Percentiles rank a stretch among this genome's conserved stretches.
Evolutionary conservation across 495 filamentous ascomycete species (phyloP).

Genomic region (Cairneyella variabilis): DNA sequence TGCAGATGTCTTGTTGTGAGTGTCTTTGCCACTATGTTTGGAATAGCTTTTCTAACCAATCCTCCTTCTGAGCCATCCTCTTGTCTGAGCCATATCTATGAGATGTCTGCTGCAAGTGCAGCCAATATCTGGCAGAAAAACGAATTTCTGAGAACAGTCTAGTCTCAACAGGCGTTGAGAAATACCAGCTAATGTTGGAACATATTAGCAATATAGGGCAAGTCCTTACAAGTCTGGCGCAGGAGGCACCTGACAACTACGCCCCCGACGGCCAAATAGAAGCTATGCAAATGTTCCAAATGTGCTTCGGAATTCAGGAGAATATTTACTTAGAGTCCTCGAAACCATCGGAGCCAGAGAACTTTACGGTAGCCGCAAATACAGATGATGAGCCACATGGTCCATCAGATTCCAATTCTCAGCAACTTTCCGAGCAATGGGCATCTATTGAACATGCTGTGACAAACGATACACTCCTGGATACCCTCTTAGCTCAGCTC

Average conservation of each 20-base stretch:
- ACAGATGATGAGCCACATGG: slow-evolving; percentile 32
- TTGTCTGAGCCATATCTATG: not conserved
- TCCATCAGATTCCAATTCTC: not conserved
- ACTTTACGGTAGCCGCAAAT: not conserved
- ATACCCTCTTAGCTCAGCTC: slow-evolving; percentile 60
- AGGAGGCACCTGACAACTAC: slow-evolving; percentile 37
- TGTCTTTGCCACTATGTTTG: not conserved
- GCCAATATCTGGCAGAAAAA: no score
- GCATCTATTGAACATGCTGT: slow-evolving; percentile 58
- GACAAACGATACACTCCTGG: slow-evolving; percentile 57
- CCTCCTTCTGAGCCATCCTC: not conserved
- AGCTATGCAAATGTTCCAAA: slow-evolving; percentile 58
- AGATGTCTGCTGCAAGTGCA: not conserved
- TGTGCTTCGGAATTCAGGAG: slow-evolving; percentile 58
- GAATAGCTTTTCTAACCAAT: not conserved
- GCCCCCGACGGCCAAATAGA: slow-evolving; percentile 54
- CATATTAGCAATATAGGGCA: slow-evolving; percentile 39
- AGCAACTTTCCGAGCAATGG: slow-evolving; percentile 35
- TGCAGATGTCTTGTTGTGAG: slow-evolving; percentile 57
- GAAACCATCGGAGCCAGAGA: not conserved
- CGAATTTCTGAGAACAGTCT: no score
- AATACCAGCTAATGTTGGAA: no score
- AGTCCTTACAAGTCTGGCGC: slow-evolving; percentile 61
- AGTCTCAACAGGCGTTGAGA: no score
- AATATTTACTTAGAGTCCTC: not conserved